A percentile compares a stretch with the other conserved stretches of the same genome.
Evolutionary conservation across 345 rosid genomes (phyloP).

Genomic region (Syzygium aqueum): DNA sequence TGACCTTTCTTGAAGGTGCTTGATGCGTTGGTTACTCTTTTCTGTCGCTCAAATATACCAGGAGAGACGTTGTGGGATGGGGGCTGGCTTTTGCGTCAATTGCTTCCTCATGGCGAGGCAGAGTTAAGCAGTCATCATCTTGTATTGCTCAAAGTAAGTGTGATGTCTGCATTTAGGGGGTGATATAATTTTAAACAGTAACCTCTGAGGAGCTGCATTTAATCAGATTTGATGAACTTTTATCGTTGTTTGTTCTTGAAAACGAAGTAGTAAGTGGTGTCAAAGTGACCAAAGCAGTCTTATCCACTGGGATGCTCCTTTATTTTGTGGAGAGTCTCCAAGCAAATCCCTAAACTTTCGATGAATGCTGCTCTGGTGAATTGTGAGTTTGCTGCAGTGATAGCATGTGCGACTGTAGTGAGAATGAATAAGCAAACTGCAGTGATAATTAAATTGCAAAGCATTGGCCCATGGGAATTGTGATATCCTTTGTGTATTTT

Average conservation of each 20-base stretch:
- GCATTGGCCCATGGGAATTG: not conserved
- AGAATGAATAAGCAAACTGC: not conserved
- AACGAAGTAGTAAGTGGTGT: not conserved
- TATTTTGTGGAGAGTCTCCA: not conserved
- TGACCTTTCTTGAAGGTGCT: conserved; percentile 48
- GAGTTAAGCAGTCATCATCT: conserved; percentile 83
- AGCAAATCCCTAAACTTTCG: not conserved
- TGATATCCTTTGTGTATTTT: not conserved
- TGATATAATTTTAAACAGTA: not conserved
- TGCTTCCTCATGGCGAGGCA: conserved; percentile 81
- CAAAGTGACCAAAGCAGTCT: not conserved
- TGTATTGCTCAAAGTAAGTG: conserved; percentile 51
- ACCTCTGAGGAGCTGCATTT: not conserved
- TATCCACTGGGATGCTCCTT: not conserved
- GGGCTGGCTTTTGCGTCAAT: conserved; percentile 96
- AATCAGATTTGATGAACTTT: not conserved
- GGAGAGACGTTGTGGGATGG: conserved; percentile 96
- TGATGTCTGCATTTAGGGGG: not conserved
- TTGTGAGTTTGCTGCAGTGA: not conserved
- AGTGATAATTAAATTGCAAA: not conserved
- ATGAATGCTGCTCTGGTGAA: not conserved
- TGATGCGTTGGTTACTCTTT: conserved; percentile 78
- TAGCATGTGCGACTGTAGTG: not conserved
- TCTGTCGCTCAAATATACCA: conserved; percentile 76
- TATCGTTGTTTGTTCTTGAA: not conserved